phyloP scores from a whole-genome alignment of 768 basidiomycete genomes.

The Mycena kentingensis region DNA sequence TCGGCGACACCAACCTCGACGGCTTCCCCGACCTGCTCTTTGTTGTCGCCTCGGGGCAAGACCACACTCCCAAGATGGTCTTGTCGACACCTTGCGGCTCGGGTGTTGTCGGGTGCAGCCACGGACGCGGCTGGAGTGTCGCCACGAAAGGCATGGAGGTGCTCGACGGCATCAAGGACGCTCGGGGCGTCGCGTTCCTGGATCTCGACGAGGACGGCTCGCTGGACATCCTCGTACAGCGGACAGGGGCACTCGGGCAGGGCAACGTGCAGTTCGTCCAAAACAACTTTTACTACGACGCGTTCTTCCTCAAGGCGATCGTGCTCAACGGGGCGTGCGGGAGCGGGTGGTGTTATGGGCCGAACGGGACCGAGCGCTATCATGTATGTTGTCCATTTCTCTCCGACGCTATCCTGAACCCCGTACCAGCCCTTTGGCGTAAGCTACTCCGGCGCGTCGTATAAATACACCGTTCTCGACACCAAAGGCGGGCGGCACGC shows the following conservation, averaged over 20 bases:
- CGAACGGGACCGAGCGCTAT: conserved; percentile 64
- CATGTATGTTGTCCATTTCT: conserved; percentile 56
- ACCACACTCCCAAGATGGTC: conserved; percentile 60
- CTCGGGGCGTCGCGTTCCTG: conserved; percentile 73
- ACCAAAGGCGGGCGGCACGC: conserved; percentile 86
- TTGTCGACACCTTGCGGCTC: conserved; percentile 62
- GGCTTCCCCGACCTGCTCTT: conserved; percentile 89
- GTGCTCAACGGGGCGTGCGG: conserved; percentile 93
- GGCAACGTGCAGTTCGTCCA: conserved; percentile 81
- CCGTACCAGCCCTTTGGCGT: conserved; percentile 81
- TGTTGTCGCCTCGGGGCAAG: conserved; percentile 47
- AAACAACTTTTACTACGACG: conserved; percentile 98
- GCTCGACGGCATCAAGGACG: conserved; percentile 73
- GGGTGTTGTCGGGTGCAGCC: conserved; percentile 60
- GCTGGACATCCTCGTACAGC: conserved; percentile 88
- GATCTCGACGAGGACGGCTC: conserved; percentile 90
- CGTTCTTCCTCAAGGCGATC: conserved; percentile 97
- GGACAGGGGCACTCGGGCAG: conserved; percentile 65
- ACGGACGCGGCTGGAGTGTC: conserved; percentile 67
- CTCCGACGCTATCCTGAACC: neutral
- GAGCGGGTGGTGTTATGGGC: conserved; percentile 71
- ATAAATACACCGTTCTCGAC: conserved; percentile 96
- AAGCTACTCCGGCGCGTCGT: conserved; percentile 91
- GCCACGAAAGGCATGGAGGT: conserved; percentile 56
- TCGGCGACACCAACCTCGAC: conserved; percentile 91